A percentile compares a stretch with the other conserved stretches of the same genome.
phyloP scores from a whole-genome alignment of 1,284 basidiomycete species.

The Xerocomus nothofagi region DNA sequence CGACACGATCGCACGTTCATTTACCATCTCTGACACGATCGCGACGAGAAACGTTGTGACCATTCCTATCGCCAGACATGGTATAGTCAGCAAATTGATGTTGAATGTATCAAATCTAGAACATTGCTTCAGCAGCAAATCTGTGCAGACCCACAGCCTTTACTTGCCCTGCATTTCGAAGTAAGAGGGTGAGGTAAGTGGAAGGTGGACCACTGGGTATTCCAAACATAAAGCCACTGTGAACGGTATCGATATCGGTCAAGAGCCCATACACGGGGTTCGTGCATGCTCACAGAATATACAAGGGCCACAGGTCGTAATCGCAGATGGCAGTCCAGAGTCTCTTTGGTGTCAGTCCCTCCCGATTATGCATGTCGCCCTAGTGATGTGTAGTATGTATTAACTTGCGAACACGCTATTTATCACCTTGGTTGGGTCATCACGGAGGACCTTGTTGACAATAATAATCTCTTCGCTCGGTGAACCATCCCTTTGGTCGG shows the following conservation, averaged over 20 bases:
- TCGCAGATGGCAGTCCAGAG: slow-evolving; percentile 60
- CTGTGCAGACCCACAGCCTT: not conserved
- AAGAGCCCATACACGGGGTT: not conserved
- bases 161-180: slow-evolving; percentile 52
- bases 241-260: not conserved
- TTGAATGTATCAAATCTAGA: slow-evolving; percentile 57
- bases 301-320: slow-evolving; percentile 70
- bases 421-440: slow-evolving; percentile 62
- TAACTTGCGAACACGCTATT: not conserved
- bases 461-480: slow-evolving; percentile 53
- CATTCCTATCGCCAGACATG: slow-evolving; percentile 44
- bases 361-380: slow-evolving; percentile 77
- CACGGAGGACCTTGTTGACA: slow-evolving; percentile 57
- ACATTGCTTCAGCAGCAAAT: not conserved
- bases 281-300: slow-evolving; percentile 44
- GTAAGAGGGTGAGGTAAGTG: slow-evolving; percentile 59
- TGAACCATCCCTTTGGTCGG: slow-evolving; percentile 71
- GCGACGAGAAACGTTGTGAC: slow-evolving; percentile 46
- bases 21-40: slow-evolving; percentile 45
- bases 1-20: slow-evolving; percentile 47
- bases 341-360: slow-evolving; percentile 55
- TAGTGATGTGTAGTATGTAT: slow-evolving; percentile 12
- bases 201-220: slow-evolving; percentile 53
- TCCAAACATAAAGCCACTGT: slow-evolving; percentile 43
- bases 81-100: slow-evolving; percentile 62